A percentile compares a stretch with the other conserved stretches of the same genome.
phyloP scores from a whole-genome alignment of 1,284 basidiomycete genomes.

The Marasmius oreades region DNA sequence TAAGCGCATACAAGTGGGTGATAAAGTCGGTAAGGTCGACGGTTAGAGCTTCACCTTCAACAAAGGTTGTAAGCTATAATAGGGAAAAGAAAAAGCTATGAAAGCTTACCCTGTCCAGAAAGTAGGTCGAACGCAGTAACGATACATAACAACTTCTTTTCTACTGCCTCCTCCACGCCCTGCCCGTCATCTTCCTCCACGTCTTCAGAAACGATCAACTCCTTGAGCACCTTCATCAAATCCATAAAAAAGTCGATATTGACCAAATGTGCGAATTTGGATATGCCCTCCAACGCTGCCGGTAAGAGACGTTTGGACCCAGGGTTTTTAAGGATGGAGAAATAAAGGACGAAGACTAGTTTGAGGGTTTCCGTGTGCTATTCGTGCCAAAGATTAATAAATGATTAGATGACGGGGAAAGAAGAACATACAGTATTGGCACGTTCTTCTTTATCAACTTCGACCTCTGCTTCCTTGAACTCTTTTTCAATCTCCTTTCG shows the following conservation, averaged over 20 bases:
- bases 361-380: slow-evolving; percentile 98
- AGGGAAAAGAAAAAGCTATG: slow-evolving; percentile 1
- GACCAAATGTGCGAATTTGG: slow-evolving; percentile 93
- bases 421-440: slow-evolving; percentile 64
- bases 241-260: slow-evolving; percentile 99
- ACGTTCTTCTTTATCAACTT: slow-evolving; percentile 91
- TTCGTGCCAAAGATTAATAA: slow-evolving; percentile 9
- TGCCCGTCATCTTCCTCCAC: not conserved
- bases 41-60: slow-evolving; percentile 87
- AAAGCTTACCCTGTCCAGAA: slow-evolving; percentile 81
- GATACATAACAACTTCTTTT: slow-evolving; percentile 68
- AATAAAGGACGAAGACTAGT: slow-evolving; percentile 96
- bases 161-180: not conserved
- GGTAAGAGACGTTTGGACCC: slow-evolving; percentile 82
- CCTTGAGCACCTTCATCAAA: slow-evolving; percentile 83
- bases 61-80: too few relatives aligned
- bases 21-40: slow-evolving; percentile 93
- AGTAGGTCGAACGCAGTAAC: slow-evolving; percentile 96
- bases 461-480: slow-evolving; percentile 91
- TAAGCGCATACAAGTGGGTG: slow-evolving; percentile 69
- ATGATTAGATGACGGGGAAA: slow-evolving; percentile 13
- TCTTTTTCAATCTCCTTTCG: slow-evolving; percentile 84
- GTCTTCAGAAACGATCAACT: slow-evolving; percentile 46
- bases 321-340: slow-evolving; percentile 91
- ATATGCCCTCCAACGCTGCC: slow-evolving; percentile 88